Percentiles rank a stretch among this genome's conserved stretches.
Conservation (phyloP, 345 rosid species). For the Salix suchowensis region DNA sequence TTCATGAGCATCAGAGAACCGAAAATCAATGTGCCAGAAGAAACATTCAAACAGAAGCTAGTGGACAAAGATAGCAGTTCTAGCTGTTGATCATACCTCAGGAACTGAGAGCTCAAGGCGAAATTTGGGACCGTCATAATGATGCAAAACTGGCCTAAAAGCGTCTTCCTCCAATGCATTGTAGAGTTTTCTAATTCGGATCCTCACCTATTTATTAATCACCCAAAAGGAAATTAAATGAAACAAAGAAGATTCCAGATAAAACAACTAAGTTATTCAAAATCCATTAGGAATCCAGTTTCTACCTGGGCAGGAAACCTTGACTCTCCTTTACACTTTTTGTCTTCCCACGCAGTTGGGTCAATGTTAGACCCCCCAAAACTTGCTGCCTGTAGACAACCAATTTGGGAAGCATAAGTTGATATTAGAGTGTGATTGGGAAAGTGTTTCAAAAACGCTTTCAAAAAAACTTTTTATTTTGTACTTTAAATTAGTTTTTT, state of each 20-base stretch:
- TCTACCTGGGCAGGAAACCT: constrained; percentile 97
- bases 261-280: neutral
- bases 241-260: neutral
- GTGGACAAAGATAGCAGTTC: neutral
- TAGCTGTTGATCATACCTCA: constrained; percentile 54
- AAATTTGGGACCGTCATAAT: constrained; percentile 96
- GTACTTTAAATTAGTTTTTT: no score
- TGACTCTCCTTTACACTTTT: constrained; percentile 96
- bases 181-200: constrained; percentile 77
- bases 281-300: neutral
- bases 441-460: no score
- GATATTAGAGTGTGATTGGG: neutral
- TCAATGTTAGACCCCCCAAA: constrained; percentile 98
- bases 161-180: constrained; percentile 96
- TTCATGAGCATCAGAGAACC: neutral
- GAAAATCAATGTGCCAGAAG: neutral
- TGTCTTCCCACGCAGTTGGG: constrained; percentile 99
- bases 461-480: no score
- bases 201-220: constrained; percentile 55
- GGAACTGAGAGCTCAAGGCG: constrained; percentile 96
- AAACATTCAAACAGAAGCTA: neutral
- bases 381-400: constrained; percentile 62
- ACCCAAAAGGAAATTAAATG: neutral
- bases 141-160: constrained; percentile 93
- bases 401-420: constrained; percentile 4